A percentile compares a stretch with the other conserved stretches of the same genome.
phyloP scores from a whole-genome alignment of 495 filamentous ascomycete genomes.

The Hyaloscypha variabilis region DNA sequence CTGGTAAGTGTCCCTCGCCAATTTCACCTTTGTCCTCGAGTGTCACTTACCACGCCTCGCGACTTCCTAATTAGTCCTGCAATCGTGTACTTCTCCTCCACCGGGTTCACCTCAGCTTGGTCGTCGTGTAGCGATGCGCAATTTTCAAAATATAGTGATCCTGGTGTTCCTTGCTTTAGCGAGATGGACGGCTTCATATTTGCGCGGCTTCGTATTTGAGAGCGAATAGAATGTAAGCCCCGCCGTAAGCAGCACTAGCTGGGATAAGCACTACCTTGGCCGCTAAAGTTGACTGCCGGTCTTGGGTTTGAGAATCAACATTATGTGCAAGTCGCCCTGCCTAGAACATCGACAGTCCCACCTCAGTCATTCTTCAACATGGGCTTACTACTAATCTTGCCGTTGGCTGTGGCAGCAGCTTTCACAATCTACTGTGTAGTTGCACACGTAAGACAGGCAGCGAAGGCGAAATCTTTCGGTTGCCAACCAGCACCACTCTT shows the following conservation, averaged over 20 bases:
- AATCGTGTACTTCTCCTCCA: too few species aligned
- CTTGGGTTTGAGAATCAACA: slow-evolving; percentile 26
- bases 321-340: slow-evolving; percentile 31
- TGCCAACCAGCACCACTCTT: slow-evolving; percentile 34
- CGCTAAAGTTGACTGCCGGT: slow-evolving; percentile 10
- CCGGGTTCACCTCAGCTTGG: too few species aligned
- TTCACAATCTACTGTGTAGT: slow-evolving; percentile 32
- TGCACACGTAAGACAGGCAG: slow-evolving; percentile 31
- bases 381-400: slow-evolving; percentile 31
- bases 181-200: too few species aligned
- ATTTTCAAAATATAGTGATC: too few species aligned
- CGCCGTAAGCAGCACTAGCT: slow-evolving; percentile 16
- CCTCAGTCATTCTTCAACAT: slow-evolving; percentile 33
- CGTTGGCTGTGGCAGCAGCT: slow-evolving; percentile 30
- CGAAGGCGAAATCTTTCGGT: slow-evolving; percentile 32
- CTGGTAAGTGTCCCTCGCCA: too few species aligned
- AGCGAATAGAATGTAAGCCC: slow-evolving; percentile 11
- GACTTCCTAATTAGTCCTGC: too few species aligned
- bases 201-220: too few species aligned
- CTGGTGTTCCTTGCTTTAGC: too few species aligned
- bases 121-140: too few species aligned
- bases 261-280: slow-evolving; percentile 18
- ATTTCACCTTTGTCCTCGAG: too few species aligned
- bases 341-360: slow-evolving; percentile 24
- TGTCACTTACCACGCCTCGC: too few species aligned